These are phyloP conservation scores for Camelina neglecta DNA, from an alignment of 345 rosid species.

Conservation along the genomic window DNA sequence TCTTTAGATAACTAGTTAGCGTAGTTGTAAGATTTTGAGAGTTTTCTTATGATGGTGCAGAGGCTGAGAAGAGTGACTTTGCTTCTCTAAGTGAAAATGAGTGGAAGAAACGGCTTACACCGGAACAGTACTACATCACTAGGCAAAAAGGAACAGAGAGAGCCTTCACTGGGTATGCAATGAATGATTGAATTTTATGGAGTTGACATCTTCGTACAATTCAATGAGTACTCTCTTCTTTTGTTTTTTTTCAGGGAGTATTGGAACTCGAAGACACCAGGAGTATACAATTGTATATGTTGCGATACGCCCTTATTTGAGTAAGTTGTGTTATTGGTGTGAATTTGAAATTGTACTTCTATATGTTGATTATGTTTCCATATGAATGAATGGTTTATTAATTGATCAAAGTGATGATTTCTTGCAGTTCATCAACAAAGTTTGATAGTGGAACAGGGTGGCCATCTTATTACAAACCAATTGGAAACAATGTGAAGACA, in stretches of 20 bases:
- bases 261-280: constrained; percentile 80
- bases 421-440: constrained; percentile 78
- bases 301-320: constrained; percentile 82
- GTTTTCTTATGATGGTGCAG: constrained; percentile 35
- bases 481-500: constrained; percentile 70
- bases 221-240: neutral
- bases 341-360: neutral
- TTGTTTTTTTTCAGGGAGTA: constrained; percentile 60
- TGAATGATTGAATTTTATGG: neutral
- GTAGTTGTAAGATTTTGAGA: neutral
- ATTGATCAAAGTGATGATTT: neutral
- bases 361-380: neutral
- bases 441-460: constrained; percentile 99
- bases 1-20: neutral
- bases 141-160: constrained; percentile 90
- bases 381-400: neutral
- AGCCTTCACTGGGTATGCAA: constrained; percentile 83
- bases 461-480: constrained; percentile 87
- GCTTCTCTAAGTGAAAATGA: constrained; percentile 62
- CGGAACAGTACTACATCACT: constrained; percentile 72
- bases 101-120: constrained; percentile 76
- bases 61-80: constrained; percentile 49
- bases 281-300: constrained; percentile 86
- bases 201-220: neutral
- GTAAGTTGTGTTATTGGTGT: constrained; percentile 46